Conservation (phyloP, 768 basidiomycete genomes). For the Tulasnella sp. region DNA sequence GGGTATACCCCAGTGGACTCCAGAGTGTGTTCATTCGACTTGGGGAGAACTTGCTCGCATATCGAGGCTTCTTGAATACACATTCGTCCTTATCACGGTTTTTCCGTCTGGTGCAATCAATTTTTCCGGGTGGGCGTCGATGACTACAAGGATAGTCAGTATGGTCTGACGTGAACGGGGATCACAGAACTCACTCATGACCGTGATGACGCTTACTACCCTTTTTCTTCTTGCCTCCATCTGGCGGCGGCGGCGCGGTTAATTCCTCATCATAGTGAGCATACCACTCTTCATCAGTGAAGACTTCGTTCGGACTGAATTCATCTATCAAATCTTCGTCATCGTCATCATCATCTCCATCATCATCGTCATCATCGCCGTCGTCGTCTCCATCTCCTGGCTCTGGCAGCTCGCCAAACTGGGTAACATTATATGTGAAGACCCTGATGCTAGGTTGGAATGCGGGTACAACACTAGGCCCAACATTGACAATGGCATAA, state of each 20-base stretch:
- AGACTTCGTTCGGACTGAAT: constrained; percentile 24
- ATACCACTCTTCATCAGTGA: constrained; percentile 1
- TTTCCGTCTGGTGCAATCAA: constrained; percentile 36
- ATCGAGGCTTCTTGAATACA: constrained; percentile 42
- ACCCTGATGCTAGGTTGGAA: constrained; percentile 72
- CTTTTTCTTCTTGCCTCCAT: constrained; percentile 3
- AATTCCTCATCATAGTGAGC: neutral
- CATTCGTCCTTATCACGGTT: constrained; percentile 54
- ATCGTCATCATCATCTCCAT: constrained; percentile 15
- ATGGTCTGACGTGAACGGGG: neutral
- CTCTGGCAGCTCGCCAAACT: neutral
- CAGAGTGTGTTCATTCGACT: constrained; percentile 55
- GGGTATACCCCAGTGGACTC: constrained; percentile 72
- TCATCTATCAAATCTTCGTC: constrained; percentile 14
- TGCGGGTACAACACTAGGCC: constrained; percentile 76
- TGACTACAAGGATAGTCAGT: neutral
- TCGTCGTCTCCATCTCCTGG: neutral
- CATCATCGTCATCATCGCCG: constrained; percentile 13
- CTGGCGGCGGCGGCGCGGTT: no score
- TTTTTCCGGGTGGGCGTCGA: constrained; percentile 24
- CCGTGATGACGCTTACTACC: constrained; percentile 34
- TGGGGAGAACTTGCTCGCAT: constrained; percentile 51
- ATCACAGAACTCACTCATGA: constrained; percentile 23
- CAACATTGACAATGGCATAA: constrained; percentile 66
- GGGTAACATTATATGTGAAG: constrained; percentile 67